Percentiles rank a stretch among this genome's conserved stretches.
Conservation (phyloP, 306 rosid species). For the Cucurbita maxima region DNA sequence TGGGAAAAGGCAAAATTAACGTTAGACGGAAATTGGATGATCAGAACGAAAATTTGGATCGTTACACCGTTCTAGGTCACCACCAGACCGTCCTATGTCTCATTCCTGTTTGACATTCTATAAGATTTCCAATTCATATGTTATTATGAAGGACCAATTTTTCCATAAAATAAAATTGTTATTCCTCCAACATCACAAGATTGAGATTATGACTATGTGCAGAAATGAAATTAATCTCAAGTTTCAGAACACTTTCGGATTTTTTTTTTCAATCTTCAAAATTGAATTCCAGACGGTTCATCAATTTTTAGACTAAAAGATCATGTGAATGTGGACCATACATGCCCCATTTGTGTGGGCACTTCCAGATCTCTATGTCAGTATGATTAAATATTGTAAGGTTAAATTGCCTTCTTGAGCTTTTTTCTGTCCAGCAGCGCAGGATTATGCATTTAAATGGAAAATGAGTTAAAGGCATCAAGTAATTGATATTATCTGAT, state of each 20-base stretch:
- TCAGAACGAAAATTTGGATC: neutral
- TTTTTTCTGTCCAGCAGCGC: neutral
- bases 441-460: neutral
- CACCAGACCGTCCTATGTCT: too few species aligned
- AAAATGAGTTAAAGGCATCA: neutral
- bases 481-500: neutral
- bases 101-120: too few species aligned
- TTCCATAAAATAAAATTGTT: neutral
- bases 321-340: neutral
- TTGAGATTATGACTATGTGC: neutral
- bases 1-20: neutral
- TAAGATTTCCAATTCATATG: neutral
- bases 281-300: neutral
- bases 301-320: neutral
- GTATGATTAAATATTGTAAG: neutral
- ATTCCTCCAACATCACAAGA: neutral
- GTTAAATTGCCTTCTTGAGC: neutral
- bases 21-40: neutral
- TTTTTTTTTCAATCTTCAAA: neutral
- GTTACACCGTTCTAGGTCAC: neutral
- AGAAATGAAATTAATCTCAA: neutral
- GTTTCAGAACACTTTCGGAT: neutral
- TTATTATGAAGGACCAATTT: neutral
- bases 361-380: neutral
- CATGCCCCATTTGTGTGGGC: neutral